Evolutionary conservation across 2,329 filamentous ascomycete genomes (phyloP), one percentile per base, ranked within the genome.

Genomic region (Diaporthe citriasiana): DNA sequence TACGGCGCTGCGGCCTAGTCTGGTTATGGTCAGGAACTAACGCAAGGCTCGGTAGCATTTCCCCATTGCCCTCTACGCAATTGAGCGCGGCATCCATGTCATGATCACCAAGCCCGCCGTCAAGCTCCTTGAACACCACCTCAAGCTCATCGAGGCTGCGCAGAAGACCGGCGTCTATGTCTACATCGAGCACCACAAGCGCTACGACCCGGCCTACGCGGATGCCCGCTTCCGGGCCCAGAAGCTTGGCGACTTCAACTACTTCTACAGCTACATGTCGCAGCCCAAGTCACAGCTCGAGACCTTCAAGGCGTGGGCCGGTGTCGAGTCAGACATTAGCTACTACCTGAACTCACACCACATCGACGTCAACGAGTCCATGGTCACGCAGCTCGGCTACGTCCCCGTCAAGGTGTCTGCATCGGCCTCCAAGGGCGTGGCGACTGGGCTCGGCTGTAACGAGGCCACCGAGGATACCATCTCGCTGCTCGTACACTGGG

Each of bases 341-440:
- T 98, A 98, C 87, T 98, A 98, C 84, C 90, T 98, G 77, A 98
- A 98, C 89, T 95, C 92, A 77, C 95, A 98, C 86, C 96, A 98
- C 86, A 89, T 98, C 79, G 95, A 98, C 84, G 91, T 98, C 78
- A 95, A 93, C 85, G 95, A 97, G 86, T 95, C 92, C 72, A 97
- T 98, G 95, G 94, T 97, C 2, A 91, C 92, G 10, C 86, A 84
- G 78, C 85, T 87, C 30, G 93, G 93, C 59, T 97, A 93, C 83
- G 87, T 90, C 45, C 96, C 95, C 19, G 89, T 93, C 71, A 93
- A 91, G 77, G 95, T 98, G 10, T 93, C 93, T 4, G 95, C 92
- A 2, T 93, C 92, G 53, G 93, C 92, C 0, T 93, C 93, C 22
- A 93, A 91, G 80, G 95, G 95, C 71, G 93, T 94, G 33, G 95